Conservation (phyloP, 768 basidiomycete genomes). For the Panaeolus papilionaceus region DNA sequence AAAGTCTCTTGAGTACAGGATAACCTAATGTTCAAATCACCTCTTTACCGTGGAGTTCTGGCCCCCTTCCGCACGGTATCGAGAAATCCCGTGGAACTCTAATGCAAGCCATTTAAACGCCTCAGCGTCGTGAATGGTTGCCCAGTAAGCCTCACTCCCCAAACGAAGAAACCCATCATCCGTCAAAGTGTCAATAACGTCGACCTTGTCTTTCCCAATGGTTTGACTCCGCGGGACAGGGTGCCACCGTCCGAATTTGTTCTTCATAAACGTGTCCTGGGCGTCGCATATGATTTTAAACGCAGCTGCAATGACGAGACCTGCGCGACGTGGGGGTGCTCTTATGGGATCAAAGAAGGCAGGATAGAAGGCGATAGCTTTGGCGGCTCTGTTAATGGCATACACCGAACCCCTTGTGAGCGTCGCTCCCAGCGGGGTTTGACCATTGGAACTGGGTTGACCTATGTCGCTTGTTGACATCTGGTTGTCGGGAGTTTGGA, state of each 20-base stretch:
- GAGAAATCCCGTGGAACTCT: not conserved
- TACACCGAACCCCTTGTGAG: not conserved
- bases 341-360: not conserved
- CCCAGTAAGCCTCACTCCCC: conserved; percentile 9
- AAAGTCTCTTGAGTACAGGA: not conserved
- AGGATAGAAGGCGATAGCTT: not conserved
- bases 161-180: conserved; percentile 8
- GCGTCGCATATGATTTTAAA: conserved; percentile 2
- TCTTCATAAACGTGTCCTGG: conserved; percentile 8
- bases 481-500: not conserved
- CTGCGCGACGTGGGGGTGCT: not conserved
- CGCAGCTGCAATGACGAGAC: not conserved
- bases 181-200: conserved; percentile 9
- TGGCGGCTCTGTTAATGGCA: not conserved
- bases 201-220: not conserved
- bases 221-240: not conserved
- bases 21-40: not conserved
- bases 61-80: not conserved
- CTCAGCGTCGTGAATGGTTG: not conserved
- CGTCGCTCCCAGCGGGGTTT: not conserved
- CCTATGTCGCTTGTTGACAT: not conserved
- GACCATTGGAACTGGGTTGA: not conserved
- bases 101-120: conserved; percentile 11
- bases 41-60: not conserved
- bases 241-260: not conserved